A percentile compares a stretch with the other conserved stretches of the same genome.
phyloP scores from a whole-genome alignment of 345 rosid species.

The Hibiscus syriacus region DNA sequence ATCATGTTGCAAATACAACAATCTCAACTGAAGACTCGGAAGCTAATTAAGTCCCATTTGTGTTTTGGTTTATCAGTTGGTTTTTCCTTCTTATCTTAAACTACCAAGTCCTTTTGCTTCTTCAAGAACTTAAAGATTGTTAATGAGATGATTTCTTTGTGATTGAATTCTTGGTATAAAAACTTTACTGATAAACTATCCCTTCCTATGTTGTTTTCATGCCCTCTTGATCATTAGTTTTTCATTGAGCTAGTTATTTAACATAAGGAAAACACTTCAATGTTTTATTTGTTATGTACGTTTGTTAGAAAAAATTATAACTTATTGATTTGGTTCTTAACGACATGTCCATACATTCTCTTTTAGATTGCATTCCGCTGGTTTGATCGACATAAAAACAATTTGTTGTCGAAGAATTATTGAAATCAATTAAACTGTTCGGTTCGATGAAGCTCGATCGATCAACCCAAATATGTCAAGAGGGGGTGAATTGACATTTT shows the following conservation, averaged over 20 bases:
- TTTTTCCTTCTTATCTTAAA: not conserved
- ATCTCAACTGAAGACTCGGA: not conserved
- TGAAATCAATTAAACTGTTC: conserved; percentile 35
- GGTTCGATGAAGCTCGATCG: too few species aligned
- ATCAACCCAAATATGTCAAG: too few species aligned
- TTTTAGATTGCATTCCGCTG: conserved; percentile 23
- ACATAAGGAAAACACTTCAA: too few species aligned
- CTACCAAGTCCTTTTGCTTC: not conserved
- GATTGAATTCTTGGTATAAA: not conserved
- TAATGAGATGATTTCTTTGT: not conserved
- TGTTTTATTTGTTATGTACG: too few species aligned
- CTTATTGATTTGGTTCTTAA: conserved; percentile 1
- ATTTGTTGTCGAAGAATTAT: conserved; percentile 10
- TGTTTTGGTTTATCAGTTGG: conserved; percentile 2
- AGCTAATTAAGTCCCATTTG: not conserved
- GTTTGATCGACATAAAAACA: conserved; percentile 1
- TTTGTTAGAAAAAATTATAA: not conserved
- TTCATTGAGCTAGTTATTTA: too few species aligned
- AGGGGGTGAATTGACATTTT: too few species aligned
- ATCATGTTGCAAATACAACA: not conserved
- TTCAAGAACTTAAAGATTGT: not conserved
- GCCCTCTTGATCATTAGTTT: not conserved
- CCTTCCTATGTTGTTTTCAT: not conserved
- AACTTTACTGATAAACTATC: not conserved
- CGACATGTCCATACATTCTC: not conserved